Evolutionary conservation across 352 stramenopile genomes (phyloP), one percentile per base, ranked within the genome.

Genomic region (Hyaloperonospora brassicae): DNA sequence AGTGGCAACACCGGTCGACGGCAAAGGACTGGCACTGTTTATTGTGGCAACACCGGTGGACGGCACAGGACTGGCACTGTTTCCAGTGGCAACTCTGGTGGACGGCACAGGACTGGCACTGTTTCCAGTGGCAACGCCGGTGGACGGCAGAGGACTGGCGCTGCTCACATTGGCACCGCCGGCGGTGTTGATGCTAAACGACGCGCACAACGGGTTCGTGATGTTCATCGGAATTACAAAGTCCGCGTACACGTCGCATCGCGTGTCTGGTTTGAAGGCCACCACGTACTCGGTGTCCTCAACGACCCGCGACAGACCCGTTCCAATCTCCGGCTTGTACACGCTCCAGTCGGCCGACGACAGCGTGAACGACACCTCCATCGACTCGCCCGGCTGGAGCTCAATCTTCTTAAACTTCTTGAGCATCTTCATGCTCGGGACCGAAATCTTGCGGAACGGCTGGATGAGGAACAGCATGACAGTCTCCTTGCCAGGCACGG

Each of bases 381-480:
- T 49, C 1, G 64, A 62, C 40, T 74, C 59, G 2, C 70, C 70
- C 0, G 78, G 51, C 44, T 65, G 25, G 14, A 92, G 62, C 2
- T 73, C 54, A 34, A 95, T 75, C 65, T 93, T 93, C 27, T 64
- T 59, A 55, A 92, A 93, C 42, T 74, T 76, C 52, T 84, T 81
- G 17, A 95, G 68, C 52, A 80, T 68, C 68, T 92, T 93, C 43
- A 86, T 65, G 38, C 87, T 78, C 2, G 82, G 79, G 36, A 88
- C 70, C 4, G 81, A 73, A 39, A 77, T 73, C 27, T 55, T 45
- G 35, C 76, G 78, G 47, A 70, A 73, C 38, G 74, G 72, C 52
- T 84, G 77, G 9, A 68, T 80, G 36, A 92, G 61, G 42, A 95
- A 87, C 35, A 93, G 50, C 52, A 94, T 72, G 25, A 89, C 68